Evolutionary conservation across 2,329 filamentous ascomycete species (phyloP).

Genomic region (Talaromyces piceae): DNA sequence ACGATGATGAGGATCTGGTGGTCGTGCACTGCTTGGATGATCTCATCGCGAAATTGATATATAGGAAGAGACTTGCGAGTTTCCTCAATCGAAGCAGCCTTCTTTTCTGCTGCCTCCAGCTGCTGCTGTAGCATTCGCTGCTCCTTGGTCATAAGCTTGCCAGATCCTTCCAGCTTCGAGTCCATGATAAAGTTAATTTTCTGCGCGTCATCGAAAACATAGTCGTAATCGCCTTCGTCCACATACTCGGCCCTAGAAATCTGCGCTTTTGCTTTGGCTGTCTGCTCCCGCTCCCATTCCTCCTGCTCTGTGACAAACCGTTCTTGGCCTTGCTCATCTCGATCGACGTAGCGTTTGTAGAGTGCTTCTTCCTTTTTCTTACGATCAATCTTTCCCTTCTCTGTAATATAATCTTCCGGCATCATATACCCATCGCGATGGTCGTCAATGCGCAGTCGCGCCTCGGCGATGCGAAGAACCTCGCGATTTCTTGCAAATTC

Average conservation of each 20-base stretch:
- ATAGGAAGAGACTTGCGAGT: slow-evolving; percentile 86
- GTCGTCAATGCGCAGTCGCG: slow-evolving; percentile 80
- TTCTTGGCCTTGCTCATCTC: slow-evolving; percentile 79
- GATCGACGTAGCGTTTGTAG: slow-evolving; percentile 83
- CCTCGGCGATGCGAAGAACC: slow-evolving; percentile 71
- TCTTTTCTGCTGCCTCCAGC: slow-evolving; percentile 81
- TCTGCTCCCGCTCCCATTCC: slow-evolving; percentile 90
- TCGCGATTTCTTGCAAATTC: slow-evolving; percentile 88
- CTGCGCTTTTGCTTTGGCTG: slow-evolving; percentile 78
- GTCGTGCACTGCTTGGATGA: slow-evolving; percentile 76
- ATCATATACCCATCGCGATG: slow-evolving; percentile 86
- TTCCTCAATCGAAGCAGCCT: slow-evolving; percentile 80
- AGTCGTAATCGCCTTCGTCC: slow-evolving; percentile 79
- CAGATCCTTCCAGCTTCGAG: slow-evolving; percentile 62
- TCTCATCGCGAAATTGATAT: slow-evolving; percentile 76
- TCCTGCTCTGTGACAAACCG: slow-evolving; percentile 89
- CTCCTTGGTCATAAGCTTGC: slow-evolving; percentile 65
- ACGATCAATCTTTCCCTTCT: slow-evolving; percentile 80
- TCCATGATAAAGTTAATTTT: slow-evolving; percentile 80
- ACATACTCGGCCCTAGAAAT: slow-evolving; percentile 67
- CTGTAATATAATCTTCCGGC: slow-evolving; percentile 91
- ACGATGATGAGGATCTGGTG: slow-evolving; percentile 88
- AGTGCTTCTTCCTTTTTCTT: slow-evolving; percentile 84
- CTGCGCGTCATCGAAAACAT: slow-evolving; percentile 83
- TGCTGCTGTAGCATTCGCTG: slow-evolving; percentile 71